phyloP scores from a whole-genome alignment of 805 yeast genomes.

The Saccharomycodes ludwigii region DNA sequence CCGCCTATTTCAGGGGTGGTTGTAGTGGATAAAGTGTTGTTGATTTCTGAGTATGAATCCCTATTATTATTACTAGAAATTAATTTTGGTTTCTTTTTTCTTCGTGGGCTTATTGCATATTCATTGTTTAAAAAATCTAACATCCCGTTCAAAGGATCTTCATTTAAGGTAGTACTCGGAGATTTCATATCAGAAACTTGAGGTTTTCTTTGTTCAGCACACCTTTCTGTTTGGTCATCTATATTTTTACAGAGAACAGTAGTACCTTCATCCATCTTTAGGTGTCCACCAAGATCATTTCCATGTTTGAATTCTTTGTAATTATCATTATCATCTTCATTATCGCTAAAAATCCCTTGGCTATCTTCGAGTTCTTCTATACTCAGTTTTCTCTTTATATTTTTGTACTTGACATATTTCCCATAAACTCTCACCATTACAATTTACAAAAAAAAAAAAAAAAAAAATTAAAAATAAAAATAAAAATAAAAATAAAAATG shows the following conservation, averaged over 20 bases:
- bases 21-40: too few relatives aligned
- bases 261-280: conserved; percentile 1
- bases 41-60: too few relatives aligned
- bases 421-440: conserved; percentile 2
- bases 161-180: neutral
- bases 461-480: too few relatives aligned
- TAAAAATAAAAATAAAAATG: too few relatives aligned
- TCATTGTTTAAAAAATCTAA: too few relatives aligned
- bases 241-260: neutral
- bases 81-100: too few relatives aligned
- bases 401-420: neutral
- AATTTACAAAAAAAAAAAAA: too few relatives aligned
- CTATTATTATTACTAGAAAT: too few relatives aligned
- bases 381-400: neutral
- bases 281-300: too few relatives aligned
- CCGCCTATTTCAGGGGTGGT: too few relatives aligned
- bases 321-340: neutral
- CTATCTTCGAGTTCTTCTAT: neutral
- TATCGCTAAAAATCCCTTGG: neutral
- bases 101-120: too few relatives aligned
- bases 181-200: neutral
- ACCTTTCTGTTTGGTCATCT: neutral
- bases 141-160: conserved; percentile 1
- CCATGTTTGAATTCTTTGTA: neutral
- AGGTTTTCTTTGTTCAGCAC: conserved; percentile 1